Evolutionary conservation across 495 filamentous ascomycete genomes (phyloP).

Genomic region (Aspergillus cavernicola): DNA sequence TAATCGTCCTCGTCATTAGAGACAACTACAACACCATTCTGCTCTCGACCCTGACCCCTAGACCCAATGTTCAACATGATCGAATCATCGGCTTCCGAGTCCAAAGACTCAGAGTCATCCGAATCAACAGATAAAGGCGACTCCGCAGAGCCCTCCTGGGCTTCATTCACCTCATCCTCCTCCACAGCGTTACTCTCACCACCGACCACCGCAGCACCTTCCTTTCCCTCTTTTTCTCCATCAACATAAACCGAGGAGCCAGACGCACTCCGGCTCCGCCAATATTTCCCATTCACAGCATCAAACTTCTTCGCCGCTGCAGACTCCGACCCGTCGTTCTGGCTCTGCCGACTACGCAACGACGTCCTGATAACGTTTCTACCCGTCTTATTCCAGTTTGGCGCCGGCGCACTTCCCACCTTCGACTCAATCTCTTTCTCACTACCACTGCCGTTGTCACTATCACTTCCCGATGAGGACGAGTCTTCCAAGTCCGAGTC

Average conservation of each 20-base stretch:
- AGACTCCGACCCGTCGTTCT: slow-evolving; percentile 6
- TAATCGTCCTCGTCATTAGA: slow-evolving; percentile 20
- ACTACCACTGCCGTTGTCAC: slow-evolving; percentile 5
- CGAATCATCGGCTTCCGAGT: slow-evolving; percentile 40
- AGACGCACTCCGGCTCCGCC: slow-evolving; percentile 39
- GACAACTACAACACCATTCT: slow-evolving; percentile 9
- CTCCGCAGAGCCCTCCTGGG: slow-evolving; percentile 5
- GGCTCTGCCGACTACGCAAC: slow-evolving; percentile 24
- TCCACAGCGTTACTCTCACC: slow-evolving; percentile 11
- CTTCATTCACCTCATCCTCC: slow-evolving; percentile 20
- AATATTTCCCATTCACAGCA: slow-evolving; percentile 38
- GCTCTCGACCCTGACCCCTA: slow-evolving; percentile 12
- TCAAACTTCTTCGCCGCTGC: slow-evolving; percentile 28
- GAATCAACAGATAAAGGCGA: slow-evolving; percentile 31
- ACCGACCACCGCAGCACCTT: background rate
- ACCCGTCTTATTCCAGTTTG: slow-evolving; percentile 42
- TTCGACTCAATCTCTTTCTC: slow-evolving; percentile 1
- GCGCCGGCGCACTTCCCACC: slow-evolving; percentile 20
- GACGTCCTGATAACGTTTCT: slow-evolving; percentile 36
- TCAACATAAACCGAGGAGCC: slow-evolving; percentile 19
- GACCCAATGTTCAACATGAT: slow-evolving; percentile 41
- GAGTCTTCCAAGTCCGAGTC: slow-evolving; percentile 17
- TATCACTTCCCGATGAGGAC: slow-evolving; percentile 10
- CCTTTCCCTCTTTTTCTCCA: background rate
- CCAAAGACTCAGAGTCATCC: slow-evolving; percentile 33